These are phyloP conservation scores for Aspergillus floridensis DNA, from an alignment of 2,329 filamentous ascomycete genomes.

Conservation along the genomic window DNA sequence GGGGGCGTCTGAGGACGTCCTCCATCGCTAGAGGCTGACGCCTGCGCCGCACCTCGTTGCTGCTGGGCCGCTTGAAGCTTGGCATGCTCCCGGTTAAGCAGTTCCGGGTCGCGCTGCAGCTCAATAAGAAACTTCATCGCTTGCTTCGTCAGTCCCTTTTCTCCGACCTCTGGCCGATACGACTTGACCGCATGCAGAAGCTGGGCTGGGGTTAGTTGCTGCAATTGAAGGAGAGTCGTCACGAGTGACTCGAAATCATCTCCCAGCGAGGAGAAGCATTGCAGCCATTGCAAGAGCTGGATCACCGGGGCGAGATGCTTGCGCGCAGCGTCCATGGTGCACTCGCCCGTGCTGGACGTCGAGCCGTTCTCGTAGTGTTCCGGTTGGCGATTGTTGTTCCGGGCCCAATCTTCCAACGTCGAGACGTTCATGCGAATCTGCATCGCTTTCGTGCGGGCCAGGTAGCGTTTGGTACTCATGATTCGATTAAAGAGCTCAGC, in stretches of 20 bases:
- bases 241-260: conserved; percentile 88
- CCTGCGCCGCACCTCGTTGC: conserved; percentile 19
- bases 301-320: conserved; percentile 86
- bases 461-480: conserved; percentile 92
- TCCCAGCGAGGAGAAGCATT: conserved; percentile 91
- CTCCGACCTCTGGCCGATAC: conserved; percentile 91
- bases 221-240: conserved; percentile 84
- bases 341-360: conserved; percentile 79
- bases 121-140: conserved; percentile 81
- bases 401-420: conserved; percentile 90
- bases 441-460: conserved; percentile 97
- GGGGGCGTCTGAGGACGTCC: conserved; percentile 31
- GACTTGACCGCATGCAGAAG: conserved; percentile 88
- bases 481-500: conserved; percentile 97
- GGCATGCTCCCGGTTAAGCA: conserved; percentile 45
- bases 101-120: conserved; percentile 71
- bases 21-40: conserved; percentile 16
- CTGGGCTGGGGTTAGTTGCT: conserved; percentile 79
- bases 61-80: conserved; percentile 32
- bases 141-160: conserved; percentile 84
- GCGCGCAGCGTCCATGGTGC: conserved; percentile 77
- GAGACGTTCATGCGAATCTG: conserved; percentile 99
- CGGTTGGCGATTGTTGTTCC: conserved; percentile 86
- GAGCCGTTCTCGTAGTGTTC: conserved; percentile 95
- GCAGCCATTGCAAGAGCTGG: conserved; percentile 93